Evolutionary conservation across 768 basidiomycete genomes (phyloP).

Genomic region (Auricularia sp.): DNA sequence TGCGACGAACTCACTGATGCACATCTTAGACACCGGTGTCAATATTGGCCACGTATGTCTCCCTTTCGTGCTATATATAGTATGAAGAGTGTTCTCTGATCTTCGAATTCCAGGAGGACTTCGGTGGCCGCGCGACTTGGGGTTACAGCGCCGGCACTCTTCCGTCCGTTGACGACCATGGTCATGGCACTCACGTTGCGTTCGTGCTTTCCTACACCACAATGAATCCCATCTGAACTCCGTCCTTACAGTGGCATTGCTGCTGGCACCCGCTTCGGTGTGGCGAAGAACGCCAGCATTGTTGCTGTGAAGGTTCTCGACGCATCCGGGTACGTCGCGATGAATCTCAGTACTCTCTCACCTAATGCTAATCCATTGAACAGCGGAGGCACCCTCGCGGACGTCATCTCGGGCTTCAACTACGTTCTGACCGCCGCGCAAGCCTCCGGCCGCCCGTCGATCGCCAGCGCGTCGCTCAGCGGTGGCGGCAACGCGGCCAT

Average conservation of each 20-base stretch:
- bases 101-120: background rate
- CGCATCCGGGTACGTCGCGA: background rate
- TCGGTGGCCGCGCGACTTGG: background rate
- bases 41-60: background rate
- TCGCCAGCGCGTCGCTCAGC: slow-evolving; percentile 8
- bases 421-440: slow-evolving; percentile 2
- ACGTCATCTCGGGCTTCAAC: slow-evolving; percentile 11
- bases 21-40: slow-evolving; percentile 5
- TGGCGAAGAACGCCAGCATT: slow-evolving; percentile 7
- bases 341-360: background rate
- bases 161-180: slow-evolving; percentile 7
- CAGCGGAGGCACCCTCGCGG: slow-evolving; percentile 4
- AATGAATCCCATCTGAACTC: background rate
- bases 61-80: background rate
- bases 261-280: slow-evolving; percentile 6
- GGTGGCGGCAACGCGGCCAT: slow-evolving; percentile 5
- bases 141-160: background rate
- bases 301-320: slow-evolving; percentile 7
- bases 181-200: slow-evolving; percentile 8
- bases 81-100: background rate
- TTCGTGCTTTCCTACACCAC: background rate
- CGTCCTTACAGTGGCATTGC: background rate
- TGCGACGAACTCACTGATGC: too few relatives aligned
- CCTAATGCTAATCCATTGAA: background rate
- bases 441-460: slow-evolving; percentile 1